Evolutionary conservation across 192 early-diverging fungal genomes (phyloP), one percentile per base, ranked within the genome.

Genomic region (Martensiomyces pterosporus): DNA sequence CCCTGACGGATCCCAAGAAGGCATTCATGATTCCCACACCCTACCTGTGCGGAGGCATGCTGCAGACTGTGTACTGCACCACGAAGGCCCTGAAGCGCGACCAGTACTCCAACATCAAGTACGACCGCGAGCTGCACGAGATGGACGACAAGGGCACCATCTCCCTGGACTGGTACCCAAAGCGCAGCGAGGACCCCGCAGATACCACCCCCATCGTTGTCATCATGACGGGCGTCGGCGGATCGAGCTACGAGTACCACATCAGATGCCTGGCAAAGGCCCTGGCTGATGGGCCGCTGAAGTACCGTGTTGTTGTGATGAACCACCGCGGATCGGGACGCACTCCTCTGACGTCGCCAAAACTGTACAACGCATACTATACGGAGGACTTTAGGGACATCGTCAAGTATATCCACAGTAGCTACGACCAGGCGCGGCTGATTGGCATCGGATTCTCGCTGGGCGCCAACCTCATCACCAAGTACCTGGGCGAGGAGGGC

Each of bases 401-500:
- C 2, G 39, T 58, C 26, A n/a, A 40, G 16, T 21, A 49, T 18
- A 24, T 58, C 3, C 15, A 2, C 42, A 71, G 85, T 4, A 50
- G 77, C 17, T 46, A 64, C 32, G 79, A 87, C 0, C 52, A 64
- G 15, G 75, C 82, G 16, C 77, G 83, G 6, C 39, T 92, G 35
- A 67, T 89, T 45, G 89, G 75, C 9, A 64, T 88, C 43, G 93
- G 90, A 7, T 93, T 88, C 57, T 88, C 85, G 24, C 66, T 95
- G 42, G 93, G 93, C 8, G 78, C 90, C 15, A 92, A 91, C 54
- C 82, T 95, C 23, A 45, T 95, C 25, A 80, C 84, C 41, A 93
- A 90, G 74, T 87, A 81, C 43, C 62, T 91, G 39, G 88, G 88
- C 14, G 84, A 92, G 47, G 77, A 81, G 33, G 81, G 82, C 6